Percentiles rank a stretch among this genome's conserved stretches.
These are phyloP conservation scores for Adansonia gregorii DNA, from an alignment of 441 rosid species.

Conservation along the genomic window DNA sequence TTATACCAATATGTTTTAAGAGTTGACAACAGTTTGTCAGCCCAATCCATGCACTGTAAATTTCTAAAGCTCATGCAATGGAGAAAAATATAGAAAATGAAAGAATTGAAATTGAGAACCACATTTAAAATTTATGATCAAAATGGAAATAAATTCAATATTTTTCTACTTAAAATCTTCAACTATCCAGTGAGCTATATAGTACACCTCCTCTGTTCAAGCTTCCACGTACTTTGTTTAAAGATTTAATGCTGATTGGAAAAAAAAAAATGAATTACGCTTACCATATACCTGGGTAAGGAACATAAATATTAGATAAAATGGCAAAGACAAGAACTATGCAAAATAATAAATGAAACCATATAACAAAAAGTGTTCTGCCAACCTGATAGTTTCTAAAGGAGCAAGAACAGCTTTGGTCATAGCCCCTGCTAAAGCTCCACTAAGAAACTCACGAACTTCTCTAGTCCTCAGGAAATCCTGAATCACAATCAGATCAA, in stretches of 20 bases:
- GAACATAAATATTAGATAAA: conserved; percentile 7
- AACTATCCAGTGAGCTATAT: neutral
- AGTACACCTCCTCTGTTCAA: neutral
- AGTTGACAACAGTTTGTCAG: neutral
- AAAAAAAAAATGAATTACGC: neutral
- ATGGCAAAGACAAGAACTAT: conserved; percentile 2
- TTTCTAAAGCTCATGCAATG: neutral
- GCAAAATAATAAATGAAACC: neutral
- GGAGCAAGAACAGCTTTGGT: conserved; percentile 98
- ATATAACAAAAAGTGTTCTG: neutral
- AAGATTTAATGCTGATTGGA: neutral
- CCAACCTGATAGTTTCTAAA: conserved; percentile 90
- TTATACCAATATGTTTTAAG: neutral
- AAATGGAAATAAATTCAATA: conserved; percentile 1
- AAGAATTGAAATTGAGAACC: neutral
- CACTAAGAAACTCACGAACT: conserved; percentile 89
- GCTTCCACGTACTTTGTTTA: neutral
- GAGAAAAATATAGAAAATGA: neutral
- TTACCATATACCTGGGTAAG: neutral
- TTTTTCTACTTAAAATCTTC: neutral
- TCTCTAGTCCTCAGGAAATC: conserved; percentile 69
- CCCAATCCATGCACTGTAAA: neutral
- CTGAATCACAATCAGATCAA: conserved; percentile 46
- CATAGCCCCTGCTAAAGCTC: conserved; percentile 98
- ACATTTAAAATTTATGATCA: conserved; percentile 5